Conservation (phyloP, 805 yeast genomes). For the Saccharomycopsis oosterbeekiorum region DNA sequence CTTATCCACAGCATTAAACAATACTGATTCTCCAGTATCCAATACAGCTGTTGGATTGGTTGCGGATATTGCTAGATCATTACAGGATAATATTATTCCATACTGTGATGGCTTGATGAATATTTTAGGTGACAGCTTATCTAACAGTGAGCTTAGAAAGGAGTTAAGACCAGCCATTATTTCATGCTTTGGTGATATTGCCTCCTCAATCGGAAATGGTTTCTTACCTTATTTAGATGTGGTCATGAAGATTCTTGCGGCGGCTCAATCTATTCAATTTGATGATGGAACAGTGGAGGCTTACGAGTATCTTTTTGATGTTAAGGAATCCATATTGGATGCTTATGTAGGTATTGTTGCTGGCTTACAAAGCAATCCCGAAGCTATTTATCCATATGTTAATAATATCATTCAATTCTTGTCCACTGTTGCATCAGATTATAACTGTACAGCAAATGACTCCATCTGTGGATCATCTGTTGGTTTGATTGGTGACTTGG, state of each 20-base stretch:
- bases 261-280: constrained; percentile 52
- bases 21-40: constrained; percentile 76
- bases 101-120: constrained; percentile 78
- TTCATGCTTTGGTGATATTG: constrained; percentile 93
- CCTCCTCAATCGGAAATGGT: constrained; percentile 70
- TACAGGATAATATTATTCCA: constrained; percentile 62
- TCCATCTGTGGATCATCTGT: constrained; percentile 72
- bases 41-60: constrained; percentile 89
- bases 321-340: constrained; percentile 86
- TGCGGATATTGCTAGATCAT: constrained; percentile 87
- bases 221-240: constrained; percentile 70
- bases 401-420: constrained; percentile 65
- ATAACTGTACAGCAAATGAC: constrained; percentile 52
- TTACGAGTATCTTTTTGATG: constrained; percentile 58
- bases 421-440: constrained; percentile 47
- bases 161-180: constrained; percentile 81
- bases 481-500: constrained; percentile 89
- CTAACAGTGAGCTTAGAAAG: constrained; percentile 56
- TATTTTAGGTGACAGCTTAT: constrained; percentile 64
- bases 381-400: constrained; percentile 53
- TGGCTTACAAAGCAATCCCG: constrained; percentile 67
- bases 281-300: constrained; percentile 66
- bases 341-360: constrained; percentile 93
- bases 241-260: constrained; percentile 68
- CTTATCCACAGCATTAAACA: constrained; percentile 66